Base-by-base conservation (phyloP, 176 grass and related monocot species). In the Bonia amplexicaulis region DNA sequence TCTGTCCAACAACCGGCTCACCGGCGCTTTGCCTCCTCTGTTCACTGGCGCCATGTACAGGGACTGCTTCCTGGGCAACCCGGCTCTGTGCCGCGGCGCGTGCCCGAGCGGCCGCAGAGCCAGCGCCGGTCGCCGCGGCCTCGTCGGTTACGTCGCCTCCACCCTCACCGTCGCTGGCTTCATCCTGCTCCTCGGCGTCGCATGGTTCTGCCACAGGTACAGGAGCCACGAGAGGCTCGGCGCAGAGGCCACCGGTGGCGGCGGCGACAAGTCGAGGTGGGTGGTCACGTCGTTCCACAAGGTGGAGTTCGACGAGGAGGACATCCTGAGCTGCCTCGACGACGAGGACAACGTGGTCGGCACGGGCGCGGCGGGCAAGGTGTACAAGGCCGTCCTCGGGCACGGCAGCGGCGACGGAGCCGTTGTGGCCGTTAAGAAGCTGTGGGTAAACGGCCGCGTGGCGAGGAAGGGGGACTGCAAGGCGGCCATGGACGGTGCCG, bases 21-120 rank as follows among this genome's bases (percentile, higher is more conserved):
- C 77, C 57, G 95, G 95, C 27, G 27, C 41, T 9, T 69, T 97
- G 57, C 87, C 95, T 17, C 88, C 95, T 58, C 69, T 92, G 22
- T 85, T 92, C 44, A 12, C 90, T 23, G 73, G 77, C 16, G n/a
- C 12, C 46, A 68, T 44, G 16, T 94, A 92, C 66, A 55, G 6
- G 16, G 84, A 88, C 3, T 92, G 92, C 76, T 97, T 97, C 75
- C 42, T 86, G 37, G 95, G 92, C 71, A 97, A 97, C 66, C 92
- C 92, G 0, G 81, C 77, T 8, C 79, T 97, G 17, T 97, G 92
- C 73, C 47, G n/a, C 0, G 84, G 79, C 44, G 16, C 83, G 14
- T 85, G 86, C 1, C 16, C 53, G 27, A 19, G 15, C 9, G 60
- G 47, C 20, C 42, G 26, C 25, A 23, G 22, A 47, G 70, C 6